Percentiles rank a stretch among this genome's conserved stretches.
Conservation (phyloP, 208 protist genomes). For the Phytomonas francai region DNA sequence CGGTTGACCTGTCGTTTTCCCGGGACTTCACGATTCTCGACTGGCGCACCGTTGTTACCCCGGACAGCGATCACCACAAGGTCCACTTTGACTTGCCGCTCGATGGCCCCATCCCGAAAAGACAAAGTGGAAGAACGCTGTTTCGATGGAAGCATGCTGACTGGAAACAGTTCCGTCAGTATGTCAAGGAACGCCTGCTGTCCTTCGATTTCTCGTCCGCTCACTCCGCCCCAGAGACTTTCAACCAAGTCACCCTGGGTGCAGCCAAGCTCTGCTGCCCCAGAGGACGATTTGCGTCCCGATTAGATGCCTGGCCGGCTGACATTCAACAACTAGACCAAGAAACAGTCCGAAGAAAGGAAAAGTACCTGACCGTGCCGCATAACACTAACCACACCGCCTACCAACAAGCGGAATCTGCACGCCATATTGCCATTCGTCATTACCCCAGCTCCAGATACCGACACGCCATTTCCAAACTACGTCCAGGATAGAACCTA, state of each 20-base stretch:
- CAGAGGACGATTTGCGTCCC: neutral
- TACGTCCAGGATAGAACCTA: no score
- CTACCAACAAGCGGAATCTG: neutral
- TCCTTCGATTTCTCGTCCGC: neutral
- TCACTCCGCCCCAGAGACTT: neutral
- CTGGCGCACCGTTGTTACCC: no score
- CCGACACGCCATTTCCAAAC: no score
- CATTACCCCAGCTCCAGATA: neutral
- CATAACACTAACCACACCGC: neutral
- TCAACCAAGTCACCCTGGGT: no score
- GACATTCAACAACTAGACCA: neutral
- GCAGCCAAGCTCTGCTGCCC: no score
- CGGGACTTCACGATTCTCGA: no score
- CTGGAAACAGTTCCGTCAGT: no score
- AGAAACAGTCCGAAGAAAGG: neutral
- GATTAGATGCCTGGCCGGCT: neutral
- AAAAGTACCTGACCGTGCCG: neutral
- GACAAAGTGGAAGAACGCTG: slow-evolving; percentile 78
- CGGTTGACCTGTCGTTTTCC: neutral
- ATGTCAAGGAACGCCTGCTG: neutral
- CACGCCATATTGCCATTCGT: neutral
- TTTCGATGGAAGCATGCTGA: neutral
- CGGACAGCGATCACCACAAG: no score
- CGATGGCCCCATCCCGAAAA: neutral
- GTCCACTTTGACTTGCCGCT: no score